phyloP scores from a whole-genome alignment of 495 filamentous ascomycete species.

The Talaromyces proteolyticus region DNA sequence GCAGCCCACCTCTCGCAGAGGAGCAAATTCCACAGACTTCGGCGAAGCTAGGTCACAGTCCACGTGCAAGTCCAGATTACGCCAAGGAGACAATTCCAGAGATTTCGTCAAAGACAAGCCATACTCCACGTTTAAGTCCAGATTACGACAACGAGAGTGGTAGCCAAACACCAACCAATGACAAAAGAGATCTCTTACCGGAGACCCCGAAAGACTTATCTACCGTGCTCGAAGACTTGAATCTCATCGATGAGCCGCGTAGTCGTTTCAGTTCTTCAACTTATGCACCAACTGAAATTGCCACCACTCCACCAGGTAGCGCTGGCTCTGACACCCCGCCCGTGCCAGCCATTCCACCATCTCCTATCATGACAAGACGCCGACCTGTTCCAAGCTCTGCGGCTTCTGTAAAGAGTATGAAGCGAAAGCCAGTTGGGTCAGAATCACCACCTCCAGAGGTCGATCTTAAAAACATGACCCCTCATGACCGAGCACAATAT shows the following conservation, averaged over 20 bases:
- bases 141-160: neutral
- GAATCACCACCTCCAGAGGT: constrained; percentile 45
- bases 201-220: neutral
- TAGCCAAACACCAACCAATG: neutral
- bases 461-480: constrained; percentile 48
- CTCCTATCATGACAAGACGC: constrained; percentile 42
- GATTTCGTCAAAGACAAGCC: neutral
- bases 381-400: constrained; percentile 38
- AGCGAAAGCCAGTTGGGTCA: constrained; percentile 47
- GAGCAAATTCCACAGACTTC: too few relatives aligned
- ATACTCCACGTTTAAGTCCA: too few relatives aligned
- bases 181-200: neutral
- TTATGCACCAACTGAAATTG: constrained; percentile 50
- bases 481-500: constrained; percentile 50
- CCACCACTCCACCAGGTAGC: constrained; percentile 38
- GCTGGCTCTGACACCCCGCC: constrained; percentile 28
- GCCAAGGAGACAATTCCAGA: neutral
- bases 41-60: too few relatives aligned
- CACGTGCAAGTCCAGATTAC: neutral
- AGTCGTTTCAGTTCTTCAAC: constrained; percentile 75
- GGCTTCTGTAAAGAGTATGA: constrained; percentile 36
- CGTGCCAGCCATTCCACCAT: constrained; percentile 18
- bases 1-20: neutral
- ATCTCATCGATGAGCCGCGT: constrained; percentile 38
- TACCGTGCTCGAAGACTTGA: constrained; percentile 13